Percentiles rank a stretch among this genome's conserved stretches.
These are phyloP conservation scores for Lachnellula cervina DNA, from an alignment of 2,329 filamentous ascomycete species.

Conservation along the genomic window DNA sequence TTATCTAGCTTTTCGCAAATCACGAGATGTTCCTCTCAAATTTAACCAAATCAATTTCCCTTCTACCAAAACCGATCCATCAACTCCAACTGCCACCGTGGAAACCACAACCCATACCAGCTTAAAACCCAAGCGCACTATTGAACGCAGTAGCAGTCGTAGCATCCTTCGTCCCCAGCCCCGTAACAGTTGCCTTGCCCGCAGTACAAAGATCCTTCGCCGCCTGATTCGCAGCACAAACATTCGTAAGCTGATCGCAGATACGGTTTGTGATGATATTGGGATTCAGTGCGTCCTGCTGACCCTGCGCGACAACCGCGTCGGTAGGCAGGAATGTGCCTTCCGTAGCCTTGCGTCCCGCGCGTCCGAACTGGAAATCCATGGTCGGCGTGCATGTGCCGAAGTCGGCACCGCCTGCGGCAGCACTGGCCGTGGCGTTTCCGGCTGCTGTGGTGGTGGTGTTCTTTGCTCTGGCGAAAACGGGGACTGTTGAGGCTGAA, in stretches of 20 bases:
- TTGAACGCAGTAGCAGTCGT: slow-evolving; percentile 42
- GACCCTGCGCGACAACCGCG: slow-evolving; percentile 51
- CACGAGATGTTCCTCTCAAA: too few relatives aligned
- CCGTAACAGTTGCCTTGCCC: slow-evolving; percentile 49
- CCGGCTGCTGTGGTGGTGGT: background rate
- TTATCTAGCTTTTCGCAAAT: too few relatives aligned
- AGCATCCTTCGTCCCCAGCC: slow-evolving; percentile 43
- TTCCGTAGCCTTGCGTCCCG: slow-evolving; percentile 48
- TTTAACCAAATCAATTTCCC: too few relatives aligned
- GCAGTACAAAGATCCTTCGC: slow-evolving; percentile 48
- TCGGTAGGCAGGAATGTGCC: slow-evolving; percentile 65
- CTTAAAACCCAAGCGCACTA: slow-evolving; percentile 25
- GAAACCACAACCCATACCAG: too few relatives aligned
- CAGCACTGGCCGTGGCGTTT: too few relatives aligned
- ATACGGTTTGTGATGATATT: slow-evolving; percentile 69
- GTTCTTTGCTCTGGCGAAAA: background rate
- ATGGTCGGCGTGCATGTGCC: slow-evolving; percentile 45
- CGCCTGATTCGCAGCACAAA: slow-evolving; percentile 56
- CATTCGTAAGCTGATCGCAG: slow-evolving; percentile 62
- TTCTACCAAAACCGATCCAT: too few relatives aligned
- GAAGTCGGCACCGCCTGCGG: slow-evolving; percentile 35
- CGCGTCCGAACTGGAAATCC: slow-evolving; percentile 49
- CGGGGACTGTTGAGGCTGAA: background rate
- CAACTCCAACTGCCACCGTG: too few relatives aligned
- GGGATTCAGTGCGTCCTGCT: slow-evolving; percentile 63